Evolutionary conservation across 768 basidiomycete species (phyloP).

Genomic region (Termitomyces heimii): DNA sequence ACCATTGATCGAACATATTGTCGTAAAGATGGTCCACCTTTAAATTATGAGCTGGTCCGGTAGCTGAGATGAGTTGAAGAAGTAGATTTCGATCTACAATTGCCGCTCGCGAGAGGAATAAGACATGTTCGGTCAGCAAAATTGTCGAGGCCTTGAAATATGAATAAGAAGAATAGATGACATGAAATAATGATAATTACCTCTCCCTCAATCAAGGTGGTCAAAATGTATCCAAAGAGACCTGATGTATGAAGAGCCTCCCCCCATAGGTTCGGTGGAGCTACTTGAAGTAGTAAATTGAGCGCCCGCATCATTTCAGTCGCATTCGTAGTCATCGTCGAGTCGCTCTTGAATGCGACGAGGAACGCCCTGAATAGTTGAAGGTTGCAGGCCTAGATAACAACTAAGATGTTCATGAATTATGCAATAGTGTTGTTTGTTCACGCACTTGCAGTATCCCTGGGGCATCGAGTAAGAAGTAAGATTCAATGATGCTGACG

Average conservation of each 20-base stretch:
- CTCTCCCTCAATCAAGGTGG: constrained; percentile 59
- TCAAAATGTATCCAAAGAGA: constrained; percentile 59
- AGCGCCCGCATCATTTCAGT: constrained; percentile 59
- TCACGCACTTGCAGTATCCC: constrained; percentile 55
- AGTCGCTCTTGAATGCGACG: constrained; percentile 38
- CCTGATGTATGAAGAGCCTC: constrained; percentile 69
- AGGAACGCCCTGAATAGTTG: constrained; percentile 55
- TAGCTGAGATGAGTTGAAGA: constrained; percentile 60
- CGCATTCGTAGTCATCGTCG: constrained; percentile 46
- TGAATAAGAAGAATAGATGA: constrained; percentile 4
- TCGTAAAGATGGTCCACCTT: constrained; percentile 58
- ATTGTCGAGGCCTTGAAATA: constrained; percentile 30
- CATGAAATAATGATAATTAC: constrained; percentile 28
- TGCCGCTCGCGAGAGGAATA: constrained; percentile 68
- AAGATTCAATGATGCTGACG: constrained; percentile 66
- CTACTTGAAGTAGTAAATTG: constrained; percentile 54
- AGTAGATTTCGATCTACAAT: constrained; percentile 65
- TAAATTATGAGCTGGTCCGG: constrained; percentile 40
- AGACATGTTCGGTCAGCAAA: constrained; percentile 63
- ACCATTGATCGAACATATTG: constrained; percentile 72
- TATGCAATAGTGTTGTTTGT: not conserved
- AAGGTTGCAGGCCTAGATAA: constrained; percentile 41
- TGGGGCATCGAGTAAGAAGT: constrained; percentile 65
- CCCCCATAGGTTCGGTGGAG: constrained; percentile 64
- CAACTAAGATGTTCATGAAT: not conserved